Base-by-base conservation (phyloP, 2,329 filamentous ascomycete species). In the Fusarium succisae region DNA sequence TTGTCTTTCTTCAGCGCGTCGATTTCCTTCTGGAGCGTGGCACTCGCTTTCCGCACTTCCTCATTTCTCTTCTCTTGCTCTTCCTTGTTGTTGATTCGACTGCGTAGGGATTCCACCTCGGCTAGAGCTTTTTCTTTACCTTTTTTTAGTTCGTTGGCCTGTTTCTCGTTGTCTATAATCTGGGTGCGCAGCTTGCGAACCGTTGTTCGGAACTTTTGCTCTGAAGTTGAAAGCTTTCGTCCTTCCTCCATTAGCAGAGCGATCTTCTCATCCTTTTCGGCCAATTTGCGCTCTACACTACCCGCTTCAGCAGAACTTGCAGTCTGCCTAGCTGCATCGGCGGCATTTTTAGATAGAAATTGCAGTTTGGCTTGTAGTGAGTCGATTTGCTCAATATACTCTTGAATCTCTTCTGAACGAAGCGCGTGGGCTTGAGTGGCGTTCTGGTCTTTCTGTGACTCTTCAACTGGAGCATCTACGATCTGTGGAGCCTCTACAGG, bases 241-340 rank as follows among this genome's bases (percentile, higher is more conserved):
- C 97, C 96, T 84, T 99, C 96, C 76, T 97, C 92, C 87, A 99
- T 93, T 18, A 99, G 85, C 53, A 95, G 85, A 6, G 95, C 94
- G 77, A 98, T 97, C 80, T 94, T 94, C 77, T 96, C 92, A 77
- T 98, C 95, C 79, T 95, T 97, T 78, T 97, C 95, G 3, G 94
- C 93, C 20, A 98, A 82, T 79, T 93, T 95, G 81, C 92, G 94
- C 74, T 97, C 93, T 4, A 87, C 65, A 63, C 91, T 93, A 11
- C 92, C 92, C 1, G 89, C 80, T 5, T 89, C 84, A 2, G 92
- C 90, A 30, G 87, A 84, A n/a, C 87, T 84, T 6, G 90, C 91
- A 12, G 91, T 88, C 74, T 91, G 90, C 78, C 91, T 92, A 3
- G 96, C 94, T 1, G 92, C 87, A 38, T 95, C 92, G 1, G 93